Percentiles rank a stretch among this genome's conserved stretches.
Evolutionary conservation across 106 monocot species (phyloP).

Genomic region (Platanthera zijinensis): DNA sequence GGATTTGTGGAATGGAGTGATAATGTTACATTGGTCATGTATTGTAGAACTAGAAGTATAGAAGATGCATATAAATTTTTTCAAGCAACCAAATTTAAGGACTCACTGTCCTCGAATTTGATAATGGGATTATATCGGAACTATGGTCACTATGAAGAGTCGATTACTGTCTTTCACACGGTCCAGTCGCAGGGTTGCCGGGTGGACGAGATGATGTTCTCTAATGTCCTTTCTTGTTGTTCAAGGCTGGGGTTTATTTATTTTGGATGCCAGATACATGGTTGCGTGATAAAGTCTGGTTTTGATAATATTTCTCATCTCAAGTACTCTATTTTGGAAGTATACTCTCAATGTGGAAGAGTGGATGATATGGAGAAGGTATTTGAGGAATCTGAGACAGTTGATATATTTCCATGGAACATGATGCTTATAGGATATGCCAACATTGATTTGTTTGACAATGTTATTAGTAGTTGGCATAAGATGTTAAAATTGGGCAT

Average conservation of each 20-base stretch:
- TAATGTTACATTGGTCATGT: constrained; percentile 35
- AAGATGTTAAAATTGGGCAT: constrained; percentile 13
- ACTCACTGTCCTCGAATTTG: constrained; percentile 26
- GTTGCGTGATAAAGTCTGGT: constrained; percentile 22
- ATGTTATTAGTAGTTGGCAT: constrained; percentile 16
- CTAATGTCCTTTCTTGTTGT: constrained; percentile 22
- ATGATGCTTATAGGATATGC: constrained; percentile 26
- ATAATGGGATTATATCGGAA: constrained; percentile 29
- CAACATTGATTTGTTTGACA: constrained; percentile 6
- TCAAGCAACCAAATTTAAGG: constrained; percentile 13
- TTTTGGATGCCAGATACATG: constrained; percentile 25
- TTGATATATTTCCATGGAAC: constrained; percentile 31
- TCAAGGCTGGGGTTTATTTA: constrained; percentile 18
- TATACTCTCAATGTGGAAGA: constrained; percentile 22
- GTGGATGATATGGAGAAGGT: constrained; percentile 30
- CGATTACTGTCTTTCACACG: constrained; percentile 13
- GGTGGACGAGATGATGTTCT: constrained; percentile 22
- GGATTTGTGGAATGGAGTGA: constrained; percentile 19
- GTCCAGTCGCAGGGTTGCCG: background rate
- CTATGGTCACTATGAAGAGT: constrained; percentile 14
- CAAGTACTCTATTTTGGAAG: constrained; percentile 26
- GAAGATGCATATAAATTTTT: constrained; percentile 18
- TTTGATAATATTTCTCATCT: constrained; percentile 10
- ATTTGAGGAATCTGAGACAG: constrained; percentile 12
- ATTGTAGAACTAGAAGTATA: constrained; percentile 27